Evolutionary conservation across 345 rosid genomes (phyloP), one percentile per base, ranked within the genome.

Genomic region (Boechera stricta): DNA sequence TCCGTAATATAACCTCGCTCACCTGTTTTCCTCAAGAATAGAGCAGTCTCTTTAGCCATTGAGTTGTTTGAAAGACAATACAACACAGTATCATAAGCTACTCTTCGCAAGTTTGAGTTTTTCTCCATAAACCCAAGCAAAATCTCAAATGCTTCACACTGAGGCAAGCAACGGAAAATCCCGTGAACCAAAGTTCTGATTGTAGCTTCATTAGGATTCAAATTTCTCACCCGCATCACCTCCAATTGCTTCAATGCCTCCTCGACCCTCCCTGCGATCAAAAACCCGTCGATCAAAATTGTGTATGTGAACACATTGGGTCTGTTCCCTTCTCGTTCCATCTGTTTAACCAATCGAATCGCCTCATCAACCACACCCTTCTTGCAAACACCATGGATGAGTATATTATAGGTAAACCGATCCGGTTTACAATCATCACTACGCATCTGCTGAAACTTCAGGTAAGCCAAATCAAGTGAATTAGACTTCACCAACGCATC

Each of bases 401-500:
- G 97, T 66, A 88, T 88, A 58, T 94, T 94, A 69, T 94, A 92
- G 5, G 98, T 94, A 80, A 94, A 92, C 81, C 90, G 83, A 77
- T 92, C 97, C 0, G 97, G 93, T 63, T 81, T 87, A 71, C 98
- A 94, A 13, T 74, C 88, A 81, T 92, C 95, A 24, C 82, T 77
- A 4, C 84, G 28, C 98, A 94, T 92, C 84, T 92, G 95, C 71
- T 94, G 98, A 80, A 92, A 92, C 81, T 89, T 94, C 77, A 88
- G 67, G 85, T 94, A 94, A 63, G 98, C 98, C 80, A 89, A 82
- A 70, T 94, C 98, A 60, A 94, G 87, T 24, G 95, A 92, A 75
- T 87, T 87, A 24, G 97, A 82, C 70, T 88, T 92, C 70, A 92
- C 88, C 79, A 94, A 78, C 0, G 98, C 98, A 80, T 92, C 91